Percentiles rank a stretch among this genome's conserved stretches.
Conservation (phyloP, 2,329 filamentous ascomycete genomes). For the Penicillium sp. region DNA sequence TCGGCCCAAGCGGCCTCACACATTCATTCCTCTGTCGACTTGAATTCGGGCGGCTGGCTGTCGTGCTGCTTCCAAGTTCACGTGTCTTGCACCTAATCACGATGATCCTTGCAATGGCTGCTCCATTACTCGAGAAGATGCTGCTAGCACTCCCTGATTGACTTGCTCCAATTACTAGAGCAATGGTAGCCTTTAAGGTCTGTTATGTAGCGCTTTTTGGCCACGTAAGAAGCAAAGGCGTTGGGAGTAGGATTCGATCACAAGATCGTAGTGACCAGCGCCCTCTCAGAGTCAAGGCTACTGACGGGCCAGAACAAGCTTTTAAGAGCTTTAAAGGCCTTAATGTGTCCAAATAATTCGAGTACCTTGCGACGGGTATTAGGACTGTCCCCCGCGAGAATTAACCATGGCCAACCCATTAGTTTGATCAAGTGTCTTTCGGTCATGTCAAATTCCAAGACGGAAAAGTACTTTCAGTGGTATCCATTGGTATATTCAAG, state of each 20-base stretch:
- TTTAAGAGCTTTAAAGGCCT: too few species aligned
- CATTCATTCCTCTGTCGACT: slow-evolving; percentile 18
- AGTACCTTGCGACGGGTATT: slow-evolving; percentile 7
- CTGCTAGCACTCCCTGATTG: slow-evolving; percentile 39
- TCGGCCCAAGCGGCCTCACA: slow-evolving; percentile 50
- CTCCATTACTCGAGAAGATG: slow-evolving; percentile 54
- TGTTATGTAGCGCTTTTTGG: slow-evolving; percentile 8
- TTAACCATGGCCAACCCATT: background rate
- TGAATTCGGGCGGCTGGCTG: slow-evolving; percentile 44
- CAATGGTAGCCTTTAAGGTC: slow-evolving; percentile 14
- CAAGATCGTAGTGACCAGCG: too few species aligned
- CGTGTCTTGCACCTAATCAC: slow-evolving; percentile 51
- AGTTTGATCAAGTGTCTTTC: background rate
- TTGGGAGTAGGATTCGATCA: too few species aligned
- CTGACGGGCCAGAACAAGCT: too few species aligned
- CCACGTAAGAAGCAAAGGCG: too few species aligned
- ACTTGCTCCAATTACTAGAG: slow-evolving; percentile 24
- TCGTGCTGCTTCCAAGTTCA: slow-evolving; percentile 45
- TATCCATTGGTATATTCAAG: slow-evolving; percentile 23
- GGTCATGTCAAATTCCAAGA: background rate
- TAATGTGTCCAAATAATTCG: background rate
- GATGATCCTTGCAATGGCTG: slow-evolving; percentile 52
- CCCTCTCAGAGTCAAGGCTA: too few species aligned
- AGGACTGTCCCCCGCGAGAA: slow-evolving; percentile 1
- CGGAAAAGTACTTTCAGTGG: slow-evolving; percentile 5